Evolutionary conservation across 192 early-diverging fungal species (phyloP), one percentile per base, ranked within the genome.

Genomic region (Coemansia sp.): DNA sequence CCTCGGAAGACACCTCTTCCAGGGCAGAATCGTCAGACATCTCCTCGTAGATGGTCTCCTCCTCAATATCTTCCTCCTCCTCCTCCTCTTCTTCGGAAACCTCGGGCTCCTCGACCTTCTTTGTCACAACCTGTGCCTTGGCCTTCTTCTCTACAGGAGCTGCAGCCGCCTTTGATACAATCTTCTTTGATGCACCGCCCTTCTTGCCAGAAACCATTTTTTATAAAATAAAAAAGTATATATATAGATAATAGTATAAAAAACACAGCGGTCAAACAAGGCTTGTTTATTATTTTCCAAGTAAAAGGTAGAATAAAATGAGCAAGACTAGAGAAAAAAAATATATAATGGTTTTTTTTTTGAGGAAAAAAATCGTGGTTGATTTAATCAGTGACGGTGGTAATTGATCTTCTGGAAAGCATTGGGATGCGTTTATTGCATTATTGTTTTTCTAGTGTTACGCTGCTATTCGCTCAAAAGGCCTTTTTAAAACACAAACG

Each of bases 1-100:
- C 50, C 9, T 46, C 54, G 49, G 29, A 58, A 15, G 42, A 32
- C 27, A 48, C 64, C 17, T 58, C 64, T 43, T 79, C 64, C 14
- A 61, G 43, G 17, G 39, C 64, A 30, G 75, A 73, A 46, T 78
- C 72, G 25, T 65, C 64, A 10, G 51, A 52, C 48, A 61, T 50
- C 9, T 50, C 51, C 28, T 73, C 70, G 51, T 50, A 51, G 35
- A 72, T 79, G 15, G 67, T 78, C 53, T 52, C 59, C 38, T 77
- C 53, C 23, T 58, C 71, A 27, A 70, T 60, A 19, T 52, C 53
- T 23, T 17, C 27, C 6, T 53, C 70, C 22, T 71, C 59, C 9
- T 54, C 61, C 39, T 73, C 68, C 38, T 59, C 65, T 25, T 23
- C 18, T 13, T 77, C 71, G 15, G 46, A 43, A 18, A 52, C 58